Conservation (phyloP, 148 eudicot genomes). For the Dysphania ambrosioides region DNA sequence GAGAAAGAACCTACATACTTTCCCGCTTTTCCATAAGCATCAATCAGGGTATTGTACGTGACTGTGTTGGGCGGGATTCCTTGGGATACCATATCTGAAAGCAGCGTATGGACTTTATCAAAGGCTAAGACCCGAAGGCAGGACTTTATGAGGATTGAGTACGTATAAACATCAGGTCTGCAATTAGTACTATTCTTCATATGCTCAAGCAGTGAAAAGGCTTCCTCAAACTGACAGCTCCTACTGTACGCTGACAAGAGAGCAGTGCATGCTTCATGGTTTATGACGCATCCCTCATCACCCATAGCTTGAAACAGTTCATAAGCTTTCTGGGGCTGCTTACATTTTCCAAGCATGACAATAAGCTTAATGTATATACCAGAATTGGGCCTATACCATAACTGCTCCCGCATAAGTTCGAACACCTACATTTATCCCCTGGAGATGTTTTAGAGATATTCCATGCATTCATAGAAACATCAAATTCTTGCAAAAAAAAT, state of each 20-base stretch:
- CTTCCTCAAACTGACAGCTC: slow-evolving; percentile 64
- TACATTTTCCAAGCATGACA: slow-evolving; percentile 94
- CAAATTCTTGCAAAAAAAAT: not conserved
- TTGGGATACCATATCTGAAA: slow-evolving; percentile 69
- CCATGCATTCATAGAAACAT: not conserved
- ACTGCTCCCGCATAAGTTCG: slow-evolving; percentile 80
- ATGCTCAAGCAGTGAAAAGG: slow-evolving; percentile 66
- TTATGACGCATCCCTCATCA: slow-evolving; percentile 75
- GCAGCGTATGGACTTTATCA: slow-evolving; percentile 55
- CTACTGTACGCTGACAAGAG: slow-evolving; percentile 85
- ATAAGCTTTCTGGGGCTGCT: slow-evolving; percentile 77
- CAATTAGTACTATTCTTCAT: slow-evolving; percentile 66
- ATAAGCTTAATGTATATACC: slow-evolving; percentile 79
- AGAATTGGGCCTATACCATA: slow-evolving; percentile 79
- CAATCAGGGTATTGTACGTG: slow-evolving; percentile 81
- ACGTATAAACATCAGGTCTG: slow-evolving; percentile 77
- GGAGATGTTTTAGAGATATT: not conserved
- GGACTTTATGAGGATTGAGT: slow-evolving; percentile 79
- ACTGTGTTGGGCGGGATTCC: slow-evolving; percentile 79
- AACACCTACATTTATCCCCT: slow-evolving; percentile 52
- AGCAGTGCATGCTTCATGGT: slow-evolving; percentile 78
- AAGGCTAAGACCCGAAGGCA: slow-evolving; percentile 64
- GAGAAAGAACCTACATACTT: slow-evolving; percentile 39
- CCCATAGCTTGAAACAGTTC: slow-evolving; percentile 63
- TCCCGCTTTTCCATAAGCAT: slow-evolving; percentile 82